Conservation (phyloP, 306 rosid genomes). For the Dryas octopetala region DNA sequence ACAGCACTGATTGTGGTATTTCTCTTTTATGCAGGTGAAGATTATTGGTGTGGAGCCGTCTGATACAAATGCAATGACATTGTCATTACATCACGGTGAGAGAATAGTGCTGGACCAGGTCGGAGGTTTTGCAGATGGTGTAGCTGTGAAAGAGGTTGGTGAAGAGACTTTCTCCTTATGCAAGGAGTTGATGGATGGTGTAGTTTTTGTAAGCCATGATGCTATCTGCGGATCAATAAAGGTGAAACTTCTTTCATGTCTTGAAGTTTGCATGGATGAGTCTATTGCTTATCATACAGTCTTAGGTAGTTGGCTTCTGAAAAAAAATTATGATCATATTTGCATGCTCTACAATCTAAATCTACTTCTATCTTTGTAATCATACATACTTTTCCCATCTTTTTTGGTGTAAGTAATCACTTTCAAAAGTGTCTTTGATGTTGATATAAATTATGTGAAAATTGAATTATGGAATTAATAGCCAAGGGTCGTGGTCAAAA, state of each 20-base stretch:
- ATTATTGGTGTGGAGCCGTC: conserved; percentile 92
- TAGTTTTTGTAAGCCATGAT: conserved; percentile 88
- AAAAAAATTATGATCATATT: not conserved
- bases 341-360: not conserved
- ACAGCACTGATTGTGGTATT: conserved; percentile 15
- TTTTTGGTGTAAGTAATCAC: not conserved
- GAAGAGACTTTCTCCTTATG: conserved; percentile 88
- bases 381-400: not conserved
- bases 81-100: conserved; percentile 78
- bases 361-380: not conserved
- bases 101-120: conserved; percentile 80
- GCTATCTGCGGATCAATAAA: conserved; percentile 95
- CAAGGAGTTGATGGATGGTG: conserved; percentile 82
- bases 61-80: conserved; percentile 95
- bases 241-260: conserved; percentile 45
- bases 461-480: not conserved
- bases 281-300: not conserved
- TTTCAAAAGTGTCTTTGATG: not conserved
- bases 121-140: conserved; percentile 97
- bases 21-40: conserved; percentile 57
- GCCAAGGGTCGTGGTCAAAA: not conserved
- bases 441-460: not conserved
- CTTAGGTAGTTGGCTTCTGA: not conserved
- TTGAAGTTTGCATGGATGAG: conserved; percentile 21
- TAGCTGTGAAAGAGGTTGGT: conserved; percentile 97